These are phyloP conservation scores for Dactylellina sp. DNA, from an alignment of 2,329 filamentous ascomycete species.

Conservation along the genomic window DNA sequence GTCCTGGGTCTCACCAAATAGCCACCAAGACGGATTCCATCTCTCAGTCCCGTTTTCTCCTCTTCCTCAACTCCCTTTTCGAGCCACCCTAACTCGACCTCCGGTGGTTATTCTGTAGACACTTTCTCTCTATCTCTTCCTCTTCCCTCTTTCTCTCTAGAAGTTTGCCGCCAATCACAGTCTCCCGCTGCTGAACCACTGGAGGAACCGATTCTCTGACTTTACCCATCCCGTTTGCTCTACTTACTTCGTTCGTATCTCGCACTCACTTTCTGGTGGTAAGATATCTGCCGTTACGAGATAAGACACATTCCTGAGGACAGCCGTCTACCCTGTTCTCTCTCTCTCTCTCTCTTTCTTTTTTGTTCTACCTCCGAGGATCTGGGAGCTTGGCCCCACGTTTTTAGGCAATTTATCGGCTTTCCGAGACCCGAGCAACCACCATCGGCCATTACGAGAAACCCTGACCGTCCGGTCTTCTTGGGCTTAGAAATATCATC, in stretches of 20 bases:
- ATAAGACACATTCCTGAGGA: slow-evolving; percentile 50
- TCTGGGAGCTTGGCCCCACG: slow-evolving; percentile 48
- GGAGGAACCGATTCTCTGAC: slow-evolving; percentile 37
- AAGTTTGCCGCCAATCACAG: slow-evolving; percentile 32
- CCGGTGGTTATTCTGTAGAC: slow-evolving; percentile 54
- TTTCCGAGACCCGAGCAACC: slow-evolving; percentile 41
- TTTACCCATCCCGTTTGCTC: slow-evolving; percentile 26
- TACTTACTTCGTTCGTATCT: slow-evolving; percentile 3
- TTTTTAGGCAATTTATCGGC: slow-evolving; percentile 50
- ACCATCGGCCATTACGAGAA: slow-evolving; percentile 29
- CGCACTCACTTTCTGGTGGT: slow-evolving; percentile 13
- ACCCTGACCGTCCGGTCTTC: slow-evolving; percentile 17
- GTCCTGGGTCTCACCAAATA: slow-evolving; percentile 48
- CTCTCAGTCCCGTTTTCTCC: slow-evolving; percentile 57
- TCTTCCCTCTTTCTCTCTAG: neutral
- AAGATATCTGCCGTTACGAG: slow-evolving; percentile 43
- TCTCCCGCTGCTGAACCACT: slow-evolving; percentile 36
- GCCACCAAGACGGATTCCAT: slow-evolving; percentile 55
- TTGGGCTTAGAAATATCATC: slow-evolving; percentile 30
- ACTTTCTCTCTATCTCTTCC: slow-evolving; percentile 1
- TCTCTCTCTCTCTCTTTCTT: slow-evolving; percentile 23
- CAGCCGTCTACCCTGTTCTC: slow-evolving; percentile 32
- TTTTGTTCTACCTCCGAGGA: slow-evolving; percentile 35
- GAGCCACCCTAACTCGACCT: slow-evolving; percentile 59
- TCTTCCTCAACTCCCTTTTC: slow-evolving; percentile 57